Evolutionary conservation across 352 stramenopile genomes (phyloP).

Genomic region (Achlya hypogyna): DNA sequence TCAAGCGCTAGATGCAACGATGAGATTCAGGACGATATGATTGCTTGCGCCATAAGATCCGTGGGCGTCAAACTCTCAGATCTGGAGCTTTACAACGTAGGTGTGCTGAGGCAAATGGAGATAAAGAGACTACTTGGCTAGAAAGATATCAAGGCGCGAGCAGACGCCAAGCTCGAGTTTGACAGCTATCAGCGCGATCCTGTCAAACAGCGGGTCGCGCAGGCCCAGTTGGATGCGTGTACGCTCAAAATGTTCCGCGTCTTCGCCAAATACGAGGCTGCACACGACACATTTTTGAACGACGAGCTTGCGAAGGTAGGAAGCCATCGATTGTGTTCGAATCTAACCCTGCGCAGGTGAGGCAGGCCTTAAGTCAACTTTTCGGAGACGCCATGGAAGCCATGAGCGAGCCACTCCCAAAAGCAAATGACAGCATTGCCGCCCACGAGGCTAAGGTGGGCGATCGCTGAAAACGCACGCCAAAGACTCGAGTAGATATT

Average conservation of each 20-base stretch:
- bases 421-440: neutral
- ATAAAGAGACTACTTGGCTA: neutral
- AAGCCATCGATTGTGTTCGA: neutral
- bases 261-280: conserved; percentile 70
- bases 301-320: conserved; percentile 73
- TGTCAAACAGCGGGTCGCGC: conserved; percentile 39
- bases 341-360: neutral
- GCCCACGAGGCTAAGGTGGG: neutral
- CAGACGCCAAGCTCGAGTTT: conserved; percentile 59
- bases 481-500: neutral
- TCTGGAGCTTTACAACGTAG: conserved; percentile 45
- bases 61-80: conserved; percentile 68
- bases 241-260: conserved; percentile 62
- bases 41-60: conserved; percentile 50
- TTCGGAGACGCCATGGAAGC: neutral
- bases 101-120: neutral
- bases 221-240: conserved; percentile 34
- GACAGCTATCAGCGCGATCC: conserved; percentile 54
- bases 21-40: conserved; percentile 49
- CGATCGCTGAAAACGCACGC: neutral
- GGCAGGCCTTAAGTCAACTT: neutral
- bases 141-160: conserved; percentile 59
- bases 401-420: neutral
- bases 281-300: conserved; percentile 64
- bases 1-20: neutral